Base-by-base conservation (phyloP, 257 asterid genomes). In the Solanum clarkiae region DNA sequence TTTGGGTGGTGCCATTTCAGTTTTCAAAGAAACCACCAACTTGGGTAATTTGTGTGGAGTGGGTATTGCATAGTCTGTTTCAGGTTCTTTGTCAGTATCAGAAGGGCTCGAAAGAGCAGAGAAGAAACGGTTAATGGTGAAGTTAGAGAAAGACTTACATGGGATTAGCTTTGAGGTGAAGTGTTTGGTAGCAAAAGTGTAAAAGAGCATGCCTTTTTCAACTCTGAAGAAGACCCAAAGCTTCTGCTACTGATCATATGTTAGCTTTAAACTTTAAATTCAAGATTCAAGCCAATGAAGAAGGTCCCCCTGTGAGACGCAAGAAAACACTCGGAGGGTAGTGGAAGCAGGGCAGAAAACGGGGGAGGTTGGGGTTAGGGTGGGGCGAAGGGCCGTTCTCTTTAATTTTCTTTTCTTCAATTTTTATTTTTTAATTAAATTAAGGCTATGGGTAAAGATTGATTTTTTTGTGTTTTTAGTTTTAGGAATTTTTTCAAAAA, bases 191-290 rank as follows among this genome's bases (percentile, higher is more conserved):
- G 87, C 80, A 16, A 69, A 84, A 55, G 86, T 75, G 77, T 71
- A 71, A 86, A 90, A 53, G 90, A 59, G 91, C 95, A 93, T 91
- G 85, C 91, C 93, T 88, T 80, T 56, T 11, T 81, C 87, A 84
- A 71, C 62, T 62, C 26, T 18, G 40, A 72, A 82, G 80, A 47
- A 14, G 14, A 51, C 24, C 57, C 15, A 70, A 83, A 56, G 71
- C 68, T 80, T 66, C 29, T 20, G 62, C 12, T 54, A 18, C 18
- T 84, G 45, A 40, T 84, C 65, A 22, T 42, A 74, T 13, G 6
- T 53, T 16, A 6, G 7, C 17, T 53, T 15, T 40, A 42, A 70
- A 42, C 29, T 42, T 40, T 29, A 53, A 16, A 53, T 26, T 29
- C 29, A 26, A 79, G 83, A 26, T 9, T 77, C 47, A 53, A 53